Evolutionary conservation across 192 early-diverging fungal genomes (phyloP), one percentile per base, ranked within the genome.

Genomic region (Piromyces finnis): DNA sequence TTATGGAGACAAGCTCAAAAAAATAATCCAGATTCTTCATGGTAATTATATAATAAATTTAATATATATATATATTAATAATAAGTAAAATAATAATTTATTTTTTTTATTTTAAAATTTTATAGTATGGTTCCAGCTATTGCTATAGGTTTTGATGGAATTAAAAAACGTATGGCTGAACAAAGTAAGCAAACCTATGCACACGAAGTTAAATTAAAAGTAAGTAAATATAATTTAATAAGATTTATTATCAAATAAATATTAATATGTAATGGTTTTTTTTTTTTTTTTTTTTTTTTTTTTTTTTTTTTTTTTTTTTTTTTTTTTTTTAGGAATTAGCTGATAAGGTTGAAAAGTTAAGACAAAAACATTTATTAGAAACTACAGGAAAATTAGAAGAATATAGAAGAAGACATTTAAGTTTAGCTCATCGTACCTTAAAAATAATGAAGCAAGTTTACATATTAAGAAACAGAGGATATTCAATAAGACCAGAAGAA

Each of bases 21-120:
- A 78, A 92, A 96, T 80, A 97, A 96, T 78, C 97, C 97, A 0
- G 96, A 98, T 83, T 92, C 89, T 28, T 87, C 90, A 28, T 94
- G 91, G 93, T 94, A 87, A 78, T 68, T 37, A 37, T 9, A 35
- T 35, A 35, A 83, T 78, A 22, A 15, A 17, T 14, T 36, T 32
- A 17, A n/a, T n/a, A n/a, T n/a, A n/a, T n/a, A n/a, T 84, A 41
- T 39, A 32, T 32, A 81, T 37, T 12, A 14, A 37, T 37, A 15
- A 37, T 37, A 37, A 37, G 5, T 12, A 37, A 14, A 37, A 37
- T 37, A 14, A 6, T 37, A 37, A 37, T 37, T 6, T 32, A 32
- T 32, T 6, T 22, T 17, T 51, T 22, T 51, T 22, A 22, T n/a
- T n/a, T n/a, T n/a, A 51, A 79, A 4, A n/a, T 12, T 78, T 41